Evolutionary conservation across 163 green algal species (phyloP).

Genomic region (Chlorella variabilis): DNA sequence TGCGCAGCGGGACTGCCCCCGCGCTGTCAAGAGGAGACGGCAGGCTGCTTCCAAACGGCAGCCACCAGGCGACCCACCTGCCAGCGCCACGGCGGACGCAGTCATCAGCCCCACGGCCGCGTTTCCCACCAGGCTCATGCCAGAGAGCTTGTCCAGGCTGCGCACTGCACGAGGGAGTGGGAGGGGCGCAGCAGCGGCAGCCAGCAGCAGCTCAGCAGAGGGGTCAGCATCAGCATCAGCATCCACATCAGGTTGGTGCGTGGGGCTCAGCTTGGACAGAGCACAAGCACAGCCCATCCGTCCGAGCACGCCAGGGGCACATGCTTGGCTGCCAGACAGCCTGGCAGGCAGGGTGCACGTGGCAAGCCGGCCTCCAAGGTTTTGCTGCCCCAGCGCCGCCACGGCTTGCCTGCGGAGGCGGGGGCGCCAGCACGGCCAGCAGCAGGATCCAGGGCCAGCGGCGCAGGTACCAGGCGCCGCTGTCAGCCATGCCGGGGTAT

Average conservation of each 20-base stretch:
- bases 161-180: background rate
- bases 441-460: slow-evolving; percentile 34
- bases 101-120: background rate
- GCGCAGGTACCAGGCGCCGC: slow-evolving; percentile 26
- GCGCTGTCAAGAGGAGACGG: too few species aligned
- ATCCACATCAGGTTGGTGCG: too few species aligned
- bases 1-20: too few species aligned
- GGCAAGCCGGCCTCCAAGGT: too few species aligned
- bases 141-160: slow-evolving; percentile 25
- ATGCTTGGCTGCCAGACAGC: background rate
- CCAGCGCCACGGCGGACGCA: background rate
- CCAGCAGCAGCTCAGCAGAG: background rate
- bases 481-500: background rate
- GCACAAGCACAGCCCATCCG: too few species aligned
- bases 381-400: too few species aligned
- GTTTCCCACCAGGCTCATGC: slow-evolving; percentile 11
- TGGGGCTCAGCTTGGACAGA: too few species aligned
- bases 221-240: background rate
- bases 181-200: background rate
- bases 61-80: slow-evolving; percentile 8
- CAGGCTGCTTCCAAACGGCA: too few species aligned
- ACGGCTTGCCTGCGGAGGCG: background rate
- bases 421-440: slow-evolving; percentile 4
- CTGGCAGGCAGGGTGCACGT: too few species aligned
- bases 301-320: too few species aligned